Percentiles rank a stretch among this genome's conserved stretches.
phyloP scores from a whole-genome alignment of 345 rosid genomes.

The Brassica juncea region DNA sequence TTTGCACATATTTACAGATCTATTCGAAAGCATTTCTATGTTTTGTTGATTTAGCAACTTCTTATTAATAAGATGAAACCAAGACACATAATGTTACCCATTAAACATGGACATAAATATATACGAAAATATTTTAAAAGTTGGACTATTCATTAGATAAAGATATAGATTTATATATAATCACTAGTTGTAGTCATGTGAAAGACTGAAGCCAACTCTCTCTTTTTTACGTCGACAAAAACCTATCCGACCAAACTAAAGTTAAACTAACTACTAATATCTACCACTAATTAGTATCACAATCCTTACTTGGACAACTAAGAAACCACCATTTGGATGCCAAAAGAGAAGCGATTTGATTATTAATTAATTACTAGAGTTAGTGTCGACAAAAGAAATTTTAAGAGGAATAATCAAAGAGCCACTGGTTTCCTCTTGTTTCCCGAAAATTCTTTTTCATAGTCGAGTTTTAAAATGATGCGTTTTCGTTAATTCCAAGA shows the following conservation, averaged over 20 bases:
- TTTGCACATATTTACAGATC: not conserved
- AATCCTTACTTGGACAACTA: conserved; percentile 12
- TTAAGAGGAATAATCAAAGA: conserved; percentile 32
- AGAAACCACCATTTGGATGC: conserved; percentile 25
- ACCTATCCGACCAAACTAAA: conserved; percentile 3
- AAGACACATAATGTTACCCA: not conserved
- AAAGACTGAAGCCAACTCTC: not conserved
- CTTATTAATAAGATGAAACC: not conserved
- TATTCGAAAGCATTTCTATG: not conserved
- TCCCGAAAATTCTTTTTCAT: conserved; percentile 36
- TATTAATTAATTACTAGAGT: conserved; percentile 19
- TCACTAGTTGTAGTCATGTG: not conserved
- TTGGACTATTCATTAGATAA: not conserved
- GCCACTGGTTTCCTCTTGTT: conserved; percentile 36
- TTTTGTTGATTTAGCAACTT: not conserved
- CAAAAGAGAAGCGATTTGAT: conserved; percentile 3
- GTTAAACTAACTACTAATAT: conserved; percentile 3
- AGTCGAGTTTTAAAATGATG: conserved; percentile 41
- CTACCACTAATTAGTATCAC: not conserved
- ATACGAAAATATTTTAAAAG: not conserved
- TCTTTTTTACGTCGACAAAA: conserved; percentile 1
- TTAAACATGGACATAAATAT: not conserved
- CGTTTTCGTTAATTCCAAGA: conserved; percentile 40
- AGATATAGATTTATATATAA: not conserved
- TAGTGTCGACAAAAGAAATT: conserved; percentile 35